Base-by-base conservation (phyloP, 2,329 filamentous ascomycete species). In the Pestalotiopsis sp. region DNA sequence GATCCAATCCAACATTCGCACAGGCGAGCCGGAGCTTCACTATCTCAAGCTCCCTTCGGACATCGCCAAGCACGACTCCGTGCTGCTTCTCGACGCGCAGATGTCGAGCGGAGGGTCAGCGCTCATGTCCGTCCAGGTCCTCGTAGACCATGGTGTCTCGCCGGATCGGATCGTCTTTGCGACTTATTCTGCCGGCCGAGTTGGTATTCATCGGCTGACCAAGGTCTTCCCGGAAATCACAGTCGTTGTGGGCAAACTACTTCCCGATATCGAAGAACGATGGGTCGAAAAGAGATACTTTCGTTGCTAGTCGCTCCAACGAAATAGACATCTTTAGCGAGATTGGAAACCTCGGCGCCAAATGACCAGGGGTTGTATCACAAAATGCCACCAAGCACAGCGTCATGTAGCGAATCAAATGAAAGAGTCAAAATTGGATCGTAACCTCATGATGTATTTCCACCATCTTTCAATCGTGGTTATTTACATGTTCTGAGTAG, bases 61-160 rank as follows among this genome's bases (percentile, higher is more conserved):
- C 70, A 92, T 98, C 68, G 83, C 87, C 69, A 80, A 87, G 57
- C 92, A 97, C 76, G 91, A 93, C 72, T 92, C 92, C 64, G 94
- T 99, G 20, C 84, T 99, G 70, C 84, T 99, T 7, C 84, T 98
- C 23, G 96, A 98, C 79, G 91, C 95, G 14, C 96, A 99, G 78
- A 98, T 98, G 92, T 94, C 94, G 31, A 95, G 92, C 70, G 96
- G 96, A 58, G 95, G 95, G 45, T 88, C 90, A 17, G 89, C 89
- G 1, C 83, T 99, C 69, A 99, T 99, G 96, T 94, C 96, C 0
- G 95, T 98, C 57, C 92, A 96, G 76, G 94, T 98, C n/a, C 84
- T 99, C 66, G 90, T 97, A 17, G 96, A 99, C 79, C 95, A 98
- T 77, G 96, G 96, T 12, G 95, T 98, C 6, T 83, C 89, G 5